Percentiles rank a stretch among this genome's conserved stretches.
These are phyloP conservation scores for Setomelanomma holmii DNA, from an alignment of 2,329 filamentous ascomycete genomes.

Conservation along the genomic window DNA sequence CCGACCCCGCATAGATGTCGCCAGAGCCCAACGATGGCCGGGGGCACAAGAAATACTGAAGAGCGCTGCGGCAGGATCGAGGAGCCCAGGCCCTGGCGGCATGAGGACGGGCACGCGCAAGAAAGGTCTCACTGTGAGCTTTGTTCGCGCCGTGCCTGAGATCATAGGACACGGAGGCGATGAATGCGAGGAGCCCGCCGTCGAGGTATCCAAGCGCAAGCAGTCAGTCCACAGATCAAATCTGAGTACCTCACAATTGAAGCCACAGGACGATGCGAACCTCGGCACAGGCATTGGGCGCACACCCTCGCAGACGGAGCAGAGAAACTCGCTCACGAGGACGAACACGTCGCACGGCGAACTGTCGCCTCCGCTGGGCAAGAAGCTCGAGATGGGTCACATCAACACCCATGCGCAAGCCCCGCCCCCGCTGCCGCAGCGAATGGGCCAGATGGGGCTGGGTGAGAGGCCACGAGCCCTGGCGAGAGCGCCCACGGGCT, in stretches of 20 bases:
- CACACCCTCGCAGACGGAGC: conserved; percentile 32
- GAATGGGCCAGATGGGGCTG: conserved; percentile 45
- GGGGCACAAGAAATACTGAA: conserved; percentile 53
- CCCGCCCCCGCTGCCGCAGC: conserved; percentile 34
- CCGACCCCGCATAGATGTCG: conserved; percentile 57
- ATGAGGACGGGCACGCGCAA: conserved; percentile 51
- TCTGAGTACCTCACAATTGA: conserved; percentile 20
- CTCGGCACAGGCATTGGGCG: conserved; percentile 36
- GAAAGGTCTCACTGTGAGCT: conserved; percentile 77
- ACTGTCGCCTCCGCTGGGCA: conserved; percentile 44
- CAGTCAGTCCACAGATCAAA: conserved; percentile 31
- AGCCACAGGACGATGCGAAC: conserved; percentile 40
- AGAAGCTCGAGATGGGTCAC: conserved; percentile 46
- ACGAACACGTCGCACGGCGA: conserved; percentile 45
- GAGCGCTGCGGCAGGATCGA: conserved; percentile 40
- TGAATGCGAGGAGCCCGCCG: conserved; percentile 73
- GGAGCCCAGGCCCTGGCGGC: conserved; percentile 46
- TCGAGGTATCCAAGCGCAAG: conserved; percentile 72
- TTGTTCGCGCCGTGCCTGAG: conserved; percentile 74
- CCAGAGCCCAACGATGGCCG: conserved; percentile 60
- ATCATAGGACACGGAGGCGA: conserved; percentile 93
- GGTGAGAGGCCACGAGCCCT: conserved; percentile 41
- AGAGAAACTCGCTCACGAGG: conserved; percentile 42
- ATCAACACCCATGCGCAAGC: conserved; percentile 42
- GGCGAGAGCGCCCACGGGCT: conserved; percentile 43